Percentiles rank a stretch among this genome's conserved stretches.
Evolutionary conservation across 2,329 filamentous ascomycete genomes (phyloP).

Genomic region (Ascosphaera aggregata): DNA sequence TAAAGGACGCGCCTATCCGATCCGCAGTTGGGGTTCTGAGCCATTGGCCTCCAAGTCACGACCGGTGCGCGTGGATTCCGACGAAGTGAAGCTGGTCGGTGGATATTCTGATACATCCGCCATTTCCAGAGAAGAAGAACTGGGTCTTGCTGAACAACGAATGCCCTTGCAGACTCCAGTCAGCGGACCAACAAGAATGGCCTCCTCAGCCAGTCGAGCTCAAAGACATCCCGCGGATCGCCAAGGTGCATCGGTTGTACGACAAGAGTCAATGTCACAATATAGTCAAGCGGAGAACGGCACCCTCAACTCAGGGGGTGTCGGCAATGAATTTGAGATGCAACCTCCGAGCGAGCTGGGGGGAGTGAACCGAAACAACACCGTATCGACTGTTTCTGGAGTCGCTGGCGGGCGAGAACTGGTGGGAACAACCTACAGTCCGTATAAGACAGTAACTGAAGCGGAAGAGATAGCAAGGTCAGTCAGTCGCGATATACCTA

Average conservation of each 20-base stretch:
- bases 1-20: constrained; percentile 35
- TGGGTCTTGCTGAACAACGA: constrained; percentile 14
- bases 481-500: neutral
- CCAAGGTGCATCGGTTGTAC: neutral
- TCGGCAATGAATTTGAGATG: neutral
- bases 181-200: too few relatives aligned
- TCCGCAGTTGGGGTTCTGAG: constrained; percentile 31
- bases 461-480: neutral
- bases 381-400: neutral
- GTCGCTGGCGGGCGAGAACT: neutral
- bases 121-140: constrained; percentile 28
- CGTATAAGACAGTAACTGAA: neutral
- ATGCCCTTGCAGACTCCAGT: neutral
- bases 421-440: neutral
- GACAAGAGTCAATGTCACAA: neutral
- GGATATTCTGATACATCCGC: neutral
- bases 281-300: neutral
- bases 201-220: too few relatives aligned
- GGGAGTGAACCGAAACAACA: neutral
- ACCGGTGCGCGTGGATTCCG: neutral
- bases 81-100: neutral
- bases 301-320: neutral
- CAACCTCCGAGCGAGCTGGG: neutral
- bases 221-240: neutral
- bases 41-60: constrained; percentile 12